Conservation (phyloP, 257 asterid species). For the Euphrasia confusa region DNA sequence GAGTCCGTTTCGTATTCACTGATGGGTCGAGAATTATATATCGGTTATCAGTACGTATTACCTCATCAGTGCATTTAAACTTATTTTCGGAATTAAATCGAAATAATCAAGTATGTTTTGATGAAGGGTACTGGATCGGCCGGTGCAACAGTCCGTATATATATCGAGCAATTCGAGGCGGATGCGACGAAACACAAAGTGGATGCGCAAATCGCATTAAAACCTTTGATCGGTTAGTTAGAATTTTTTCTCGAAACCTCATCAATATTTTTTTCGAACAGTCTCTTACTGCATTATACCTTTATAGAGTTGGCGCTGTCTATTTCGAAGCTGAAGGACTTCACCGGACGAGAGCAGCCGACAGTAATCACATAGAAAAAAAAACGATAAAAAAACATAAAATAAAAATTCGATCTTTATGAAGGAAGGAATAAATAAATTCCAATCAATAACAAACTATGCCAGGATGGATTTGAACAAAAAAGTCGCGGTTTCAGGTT, state of each 20-base stretch:
- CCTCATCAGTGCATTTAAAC: neutral
- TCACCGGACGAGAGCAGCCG: conserved; percentile 92
- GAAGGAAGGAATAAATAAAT: neutral
- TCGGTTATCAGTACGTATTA: conserved; percentile 66
- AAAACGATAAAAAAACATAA: conserved; percentile 10
- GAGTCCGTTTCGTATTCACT: conserved; percentile 75
- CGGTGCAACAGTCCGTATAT: conserved; percentile 88
- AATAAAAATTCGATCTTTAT: neutral
- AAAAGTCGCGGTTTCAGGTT: too few relatives aligned
- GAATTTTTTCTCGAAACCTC: conserved; percentile 9
- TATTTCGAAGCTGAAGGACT: conserved; percentile 72
- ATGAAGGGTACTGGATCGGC: conserved; percentile 95
- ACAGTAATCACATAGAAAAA: conserved; percentile 76
- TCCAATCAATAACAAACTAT: neutral
- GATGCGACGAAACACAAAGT: conserved; percentile 69
- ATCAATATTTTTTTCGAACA: too few relatives aligned
- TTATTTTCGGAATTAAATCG: neutral
- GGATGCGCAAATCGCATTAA: conserved; percentile 88
- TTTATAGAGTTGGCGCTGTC: conserved; percentile 73
- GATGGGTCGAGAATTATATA: conserved; percentile 94
- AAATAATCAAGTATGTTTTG: conserved; percentile 7
- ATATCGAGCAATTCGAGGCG: conserved; percentile 78
- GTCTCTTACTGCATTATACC: neutral
- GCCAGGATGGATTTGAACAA: conserved; percentile 20
- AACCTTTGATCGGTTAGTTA: conserved; percentile 79